A percentile compares a stretch with the other conserved stretches of the same genome.
phyloP scores from a whole-genome alignment of 495 filamentous ascomycete genomes.

The Apodospora peruviana region DNA sequence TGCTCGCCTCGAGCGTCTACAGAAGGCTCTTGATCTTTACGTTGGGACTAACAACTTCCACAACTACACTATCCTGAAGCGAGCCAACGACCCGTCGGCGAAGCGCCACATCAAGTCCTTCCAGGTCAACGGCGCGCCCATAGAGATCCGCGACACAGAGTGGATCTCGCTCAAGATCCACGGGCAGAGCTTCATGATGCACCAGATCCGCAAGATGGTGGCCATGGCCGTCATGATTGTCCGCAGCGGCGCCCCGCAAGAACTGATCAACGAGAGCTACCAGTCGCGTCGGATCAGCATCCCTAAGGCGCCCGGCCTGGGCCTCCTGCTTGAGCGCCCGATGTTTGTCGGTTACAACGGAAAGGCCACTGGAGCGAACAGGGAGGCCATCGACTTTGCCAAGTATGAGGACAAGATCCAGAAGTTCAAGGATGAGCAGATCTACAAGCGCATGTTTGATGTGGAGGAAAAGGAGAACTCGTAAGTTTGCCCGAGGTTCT shows the following conservation, averaged over 20 bases:
- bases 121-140: slow-evolving; percentile 60
- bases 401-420: slow-evolving; percentile 71
- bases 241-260: slow-evolving; percentile 66
- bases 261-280: slow-evolving; percentile 65
- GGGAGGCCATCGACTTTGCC: slow-evolving; percentile 67
- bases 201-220: slow-evolving; percentile 99
- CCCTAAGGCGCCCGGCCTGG: slow-evolving; percentile 86
- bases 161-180: slow-evolving; percentile 96
- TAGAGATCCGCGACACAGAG: slow-evolving; percentile 82
- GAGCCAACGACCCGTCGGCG: slow-evolving; percentile 67
- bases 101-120: slow-evolving; percentile 90
- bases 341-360: slow-evolving; percentile 85
- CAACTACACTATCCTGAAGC: slow-evolving; percentile 93
- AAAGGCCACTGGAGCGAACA: slow-evolving; percentile 45
- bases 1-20: slow-evolving; percentile 63
- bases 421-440: slow-evolving; percentile 87
- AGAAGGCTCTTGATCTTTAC: slow-evolving; percentile 64
- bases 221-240: slow-evolving; percentile 82
- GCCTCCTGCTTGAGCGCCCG: slow-evolving; percentile 81
- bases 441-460: slow-evolving; percentile 85
- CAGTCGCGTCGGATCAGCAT: slow-evolving; percentile 65
- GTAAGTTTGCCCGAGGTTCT: no score
- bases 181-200: slow-evolving; percentile 99
- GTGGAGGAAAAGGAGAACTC: slow-evolving; percentile 74
- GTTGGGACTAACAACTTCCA: slow-evolving; percentile 83